Conservation (phyloP, 345 rosid genomes). For the Lenwebbia sp. region DNA sequence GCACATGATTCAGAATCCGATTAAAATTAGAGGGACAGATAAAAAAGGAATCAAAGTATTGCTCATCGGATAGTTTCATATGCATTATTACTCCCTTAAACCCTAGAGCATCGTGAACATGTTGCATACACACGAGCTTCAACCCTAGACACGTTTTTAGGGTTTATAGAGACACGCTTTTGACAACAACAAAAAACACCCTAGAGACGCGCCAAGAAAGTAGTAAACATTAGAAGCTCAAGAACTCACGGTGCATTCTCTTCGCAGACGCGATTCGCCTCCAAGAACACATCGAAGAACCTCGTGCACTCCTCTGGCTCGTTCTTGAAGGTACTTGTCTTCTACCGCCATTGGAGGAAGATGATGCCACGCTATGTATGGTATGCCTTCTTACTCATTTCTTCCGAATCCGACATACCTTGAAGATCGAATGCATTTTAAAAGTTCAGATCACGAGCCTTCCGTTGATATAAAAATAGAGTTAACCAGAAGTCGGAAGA, state of each 20-base stretch:
- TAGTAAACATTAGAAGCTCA: background rate
- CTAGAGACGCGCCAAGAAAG: background rate
- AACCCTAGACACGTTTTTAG: background rate
- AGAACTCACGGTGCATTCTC: background rate
- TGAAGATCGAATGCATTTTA: too few relatives aligned
- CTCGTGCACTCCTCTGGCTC: background rate
- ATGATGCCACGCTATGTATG: too few relatives aligned
- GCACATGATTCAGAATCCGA: background rate
- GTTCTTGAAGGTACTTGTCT: background rate
- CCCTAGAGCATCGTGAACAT: background rate
- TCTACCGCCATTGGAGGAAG: too few relatives aligned
- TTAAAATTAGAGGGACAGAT: background rate
- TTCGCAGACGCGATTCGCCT: background rate
- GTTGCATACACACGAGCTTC: background rate
- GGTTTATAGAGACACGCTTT: too few relatives aligned
- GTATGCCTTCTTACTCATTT: too few relatives aligned
- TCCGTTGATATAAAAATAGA: too few relatives aligned
- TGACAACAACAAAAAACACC: background rate
- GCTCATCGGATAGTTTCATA: background rate
- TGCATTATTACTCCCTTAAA: background rate
- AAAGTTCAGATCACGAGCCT: too few relatives aligned
- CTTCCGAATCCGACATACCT: too few relatives aligned
- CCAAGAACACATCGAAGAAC: background rate
- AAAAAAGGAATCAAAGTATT: background rate
- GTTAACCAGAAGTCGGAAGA: too few relatives aligned